Conservation (phyloP, 768 basidiomycete genomes). For the Arthromyces matolae region DNA sequence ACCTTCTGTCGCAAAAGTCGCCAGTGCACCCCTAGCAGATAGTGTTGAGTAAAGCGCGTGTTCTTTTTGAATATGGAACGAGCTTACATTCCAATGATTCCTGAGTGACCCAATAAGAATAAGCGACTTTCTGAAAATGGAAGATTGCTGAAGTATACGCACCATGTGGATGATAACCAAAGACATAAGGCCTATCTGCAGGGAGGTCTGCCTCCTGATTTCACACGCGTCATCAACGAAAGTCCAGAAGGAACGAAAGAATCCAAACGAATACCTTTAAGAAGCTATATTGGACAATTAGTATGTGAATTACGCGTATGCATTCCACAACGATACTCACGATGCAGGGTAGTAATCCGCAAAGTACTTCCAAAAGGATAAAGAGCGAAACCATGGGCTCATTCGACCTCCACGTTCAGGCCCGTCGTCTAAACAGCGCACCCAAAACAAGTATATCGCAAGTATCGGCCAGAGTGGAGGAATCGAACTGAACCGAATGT, state of each 20-base stretch:
- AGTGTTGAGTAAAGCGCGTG: not conserved
- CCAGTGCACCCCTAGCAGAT: slow-evolving; percentile 75
- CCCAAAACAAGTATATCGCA: slow-evolving; percentile 76
- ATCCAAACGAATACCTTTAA: slow-evolving; percentile 39
- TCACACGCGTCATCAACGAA: slow-evolving; percentile 15
- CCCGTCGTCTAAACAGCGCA: slow-evolving; percentile 67
- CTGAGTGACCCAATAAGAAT: slow-evolving; percentile 33
- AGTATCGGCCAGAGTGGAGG: slow-evolving; percentile 88
- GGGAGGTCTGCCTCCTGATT: slow-evolving; percentile 90
- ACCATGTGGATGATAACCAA: slow-evolving; percentile 99
- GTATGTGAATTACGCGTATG: slow-evolving; percentile 7
- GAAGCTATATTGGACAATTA: slow-evolving; percentile 30
- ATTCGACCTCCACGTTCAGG: slow-evolving; percentile 71
- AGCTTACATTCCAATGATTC: slow-evolving; percentile 92
- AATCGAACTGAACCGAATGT: slow-evolving; percentile 57
- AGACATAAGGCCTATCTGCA: slow-evolving; percentile 89
- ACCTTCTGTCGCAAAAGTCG: slow-evolving; percentile 97
- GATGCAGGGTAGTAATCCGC: slow-evolving; percentile 89
- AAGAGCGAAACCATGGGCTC: slow-evolving; percentile 68
- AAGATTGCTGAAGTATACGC: slow-evolving; percentile 17
- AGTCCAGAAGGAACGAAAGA: slow-evolving; percentile 1
- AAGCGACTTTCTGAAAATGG: not conserved
- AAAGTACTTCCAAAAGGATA: slow-evolving; percentile 82
- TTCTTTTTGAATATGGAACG: not conserved
- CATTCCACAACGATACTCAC: slow-evolving; percentile 49